These are phyloP conservation scores for Pseudonitzschia multistriata DNA, from an alignment of 108 stramenopile species.

Conservation along the genomic window DNA sequence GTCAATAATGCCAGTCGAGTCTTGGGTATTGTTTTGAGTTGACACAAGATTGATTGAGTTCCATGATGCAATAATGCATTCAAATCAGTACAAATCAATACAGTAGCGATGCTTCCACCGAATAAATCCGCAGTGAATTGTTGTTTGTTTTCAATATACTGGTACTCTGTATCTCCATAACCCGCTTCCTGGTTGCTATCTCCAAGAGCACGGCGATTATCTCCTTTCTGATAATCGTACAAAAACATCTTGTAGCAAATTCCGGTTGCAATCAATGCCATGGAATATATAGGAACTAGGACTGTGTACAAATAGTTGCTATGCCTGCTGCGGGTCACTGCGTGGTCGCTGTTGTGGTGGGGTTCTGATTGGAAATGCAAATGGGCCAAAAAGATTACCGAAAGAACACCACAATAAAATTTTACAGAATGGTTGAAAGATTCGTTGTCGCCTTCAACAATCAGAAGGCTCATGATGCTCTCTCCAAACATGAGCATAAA, in stretches of 20 bases:
- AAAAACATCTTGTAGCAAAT: slow-evolving; percentile 47
- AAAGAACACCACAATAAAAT: slow-evolving; percentile 30
- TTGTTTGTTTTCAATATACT: slow-evolving; percentile 6
- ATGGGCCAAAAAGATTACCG: slow-evolving; percentile 28
- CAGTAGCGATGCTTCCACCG: slow-evolving; percentile 27
- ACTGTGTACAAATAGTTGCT: slow-evolving; percentile 20
- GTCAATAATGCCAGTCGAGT: slow-evolving; percentile 6
- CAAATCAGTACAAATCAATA: slow-evolving; percentile 29
- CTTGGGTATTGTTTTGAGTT: background rate
- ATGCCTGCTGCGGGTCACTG: slow-evolving; percentile 28
- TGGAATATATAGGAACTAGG: slow-evolving; percentile 29
- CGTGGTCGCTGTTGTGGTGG: slow-evolving; percentile 27
- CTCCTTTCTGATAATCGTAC: slow-evolving; percentile 15
- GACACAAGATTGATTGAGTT: background rate
- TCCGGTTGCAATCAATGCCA: slow-evolving; percentile 41
- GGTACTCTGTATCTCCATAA: background rate
- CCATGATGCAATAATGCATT: slow-evolving; percentile 36
- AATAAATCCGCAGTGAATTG: slow-evolving; percentile 34
- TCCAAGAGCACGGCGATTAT: background rate
- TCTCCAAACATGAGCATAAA: slow-evolving; percentile 77
- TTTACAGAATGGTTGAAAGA: slow-evolving; percentile 11
- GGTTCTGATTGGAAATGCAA: slow-evolving; percentile 42
- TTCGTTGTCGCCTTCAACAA: slow-evolving; percentile 42
- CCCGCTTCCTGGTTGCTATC: background rate
- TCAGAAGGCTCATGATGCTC: slow-evolving; percentile 51